A percentile compares a stretch with the other conserved stretches of the same genome.
Evolutionary conservation across 2,329 filamentous ascomycete species (phyloP).

Genomic region (Emmonsiellopsis sp.): DNA sequence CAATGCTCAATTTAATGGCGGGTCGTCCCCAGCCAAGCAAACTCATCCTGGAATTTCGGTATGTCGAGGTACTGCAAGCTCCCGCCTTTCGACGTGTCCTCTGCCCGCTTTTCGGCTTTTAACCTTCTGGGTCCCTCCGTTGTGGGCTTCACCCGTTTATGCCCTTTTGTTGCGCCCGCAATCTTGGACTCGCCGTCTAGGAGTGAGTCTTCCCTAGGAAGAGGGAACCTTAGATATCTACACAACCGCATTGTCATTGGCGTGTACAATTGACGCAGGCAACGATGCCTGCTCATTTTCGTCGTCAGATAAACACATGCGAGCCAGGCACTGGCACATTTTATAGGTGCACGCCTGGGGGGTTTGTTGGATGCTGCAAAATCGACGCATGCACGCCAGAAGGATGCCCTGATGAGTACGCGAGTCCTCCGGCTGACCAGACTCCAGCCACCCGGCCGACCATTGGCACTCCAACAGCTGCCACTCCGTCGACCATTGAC

Average conservation of each 20-base stretch:
- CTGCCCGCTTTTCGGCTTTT: no score
- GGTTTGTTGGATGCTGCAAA: constrained; percentile 9
- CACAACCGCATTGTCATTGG: background rate
- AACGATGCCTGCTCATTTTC: background rate
- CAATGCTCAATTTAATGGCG: no score
- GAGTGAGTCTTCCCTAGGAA: no score
- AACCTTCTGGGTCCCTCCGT: no score
- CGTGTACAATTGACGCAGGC: background rate
- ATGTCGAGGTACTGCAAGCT: no score
- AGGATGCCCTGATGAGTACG: background rate
- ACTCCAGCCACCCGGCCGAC: background rate
- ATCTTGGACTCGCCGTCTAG: background rate
- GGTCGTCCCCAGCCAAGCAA: no score
- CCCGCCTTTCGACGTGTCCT: no score
- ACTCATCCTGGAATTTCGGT: no score
- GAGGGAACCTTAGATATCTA: background rate
- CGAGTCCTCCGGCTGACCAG: background rate
- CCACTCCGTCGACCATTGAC: no score
- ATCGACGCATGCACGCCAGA: constrained; percentile 7
- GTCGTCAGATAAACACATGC: background rate
- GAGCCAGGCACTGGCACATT: background rate
- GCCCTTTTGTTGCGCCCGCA: background rate
- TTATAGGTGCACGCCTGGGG: constrained; percentile 8
- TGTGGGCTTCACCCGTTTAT: background rate
- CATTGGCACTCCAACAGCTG: no score